A percentile compares a stretch with the other conserved stretches of the same genome.
phyloP scores from a whole-genome alignment of 225 moss, liverwort and hornwort species.

The Pseudoscleropodium purum region DNA sequence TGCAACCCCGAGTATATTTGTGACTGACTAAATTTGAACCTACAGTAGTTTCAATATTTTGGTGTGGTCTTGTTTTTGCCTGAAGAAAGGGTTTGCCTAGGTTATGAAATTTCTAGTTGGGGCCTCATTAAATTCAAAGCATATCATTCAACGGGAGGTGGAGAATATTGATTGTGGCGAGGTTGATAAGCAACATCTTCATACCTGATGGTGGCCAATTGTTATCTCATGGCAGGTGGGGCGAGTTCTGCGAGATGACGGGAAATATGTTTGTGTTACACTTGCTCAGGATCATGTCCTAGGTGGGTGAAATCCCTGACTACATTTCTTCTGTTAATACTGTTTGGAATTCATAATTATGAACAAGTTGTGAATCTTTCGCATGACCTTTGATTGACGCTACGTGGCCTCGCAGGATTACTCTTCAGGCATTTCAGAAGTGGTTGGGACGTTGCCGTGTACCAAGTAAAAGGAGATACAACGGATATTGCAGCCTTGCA shows the following conservation, averaged over 20 bases:
- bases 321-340: neutral
- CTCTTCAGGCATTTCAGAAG: slow-evolving; percentile 31
- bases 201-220: neutral
- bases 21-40: neutral
- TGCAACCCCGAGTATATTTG: neutral
- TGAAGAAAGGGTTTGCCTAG: neutral
- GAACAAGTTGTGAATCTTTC: neutral
- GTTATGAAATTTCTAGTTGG: neutral
- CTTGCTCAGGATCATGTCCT: slow-evolving; percentile 92
- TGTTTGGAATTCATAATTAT: neutral
- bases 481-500: slow-evolving; percentile 44
- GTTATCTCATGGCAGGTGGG: slow-evolving; percentile 46
- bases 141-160: neutral
- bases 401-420: slow-evolving; percentile 20
- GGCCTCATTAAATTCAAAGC: neutral
- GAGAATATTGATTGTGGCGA: neutral
- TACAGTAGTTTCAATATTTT: neutral
- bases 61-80: neutral
- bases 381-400: neutral
- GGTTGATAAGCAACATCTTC: neutral
- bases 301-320: slow-evolving; percentile 30
- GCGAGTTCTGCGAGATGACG: slow-evolving; percentile 61
- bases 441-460: slow-evolving; percentile 36
- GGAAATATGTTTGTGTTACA: slow-evolving; percentile 75
- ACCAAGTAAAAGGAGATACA: slow-evolving; percentile 30